Percentiles rank a stretch among this genome's conserved stretches.
These are phyloP conservation scores for Hymenoscyphus fructigenus DNA, from an alignment of 2,329 filamentous ascomycete genomes.

Conservation along the genomic window DNA sequence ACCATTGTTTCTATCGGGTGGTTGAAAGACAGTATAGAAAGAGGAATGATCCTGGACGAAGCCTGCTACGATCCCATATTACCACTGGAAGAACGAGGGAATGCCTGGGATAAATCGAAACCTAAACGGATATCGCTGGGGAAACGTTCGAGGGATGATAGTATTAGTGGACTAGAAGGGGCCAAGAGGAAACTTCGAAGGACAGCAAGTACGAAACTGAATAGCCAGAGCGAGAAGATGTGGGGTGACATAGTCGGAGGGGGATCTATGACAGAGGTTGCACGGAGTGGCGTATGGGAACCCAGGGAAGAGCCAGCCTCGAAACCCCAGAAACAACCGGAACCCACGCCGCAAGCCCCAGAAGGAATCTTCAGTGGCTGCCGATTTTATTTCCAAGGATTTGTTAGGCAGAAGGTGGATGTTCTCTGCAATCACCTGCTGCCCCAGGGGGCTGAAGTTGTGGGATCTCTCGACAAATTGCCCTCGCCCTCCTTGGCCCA, in stretches of 20 bases:
- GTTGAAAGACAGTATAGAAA: constrained; percentile 77
- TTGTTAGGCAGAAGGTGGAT: constrained; percentile 40
- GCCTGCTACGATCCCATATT: constrained; percentile 75
- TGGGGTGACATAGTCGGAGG: constrained; percentile 83
- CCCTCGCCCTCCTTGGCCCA: neutral
- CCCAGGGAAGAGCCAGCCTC: constrained; percentile 12
- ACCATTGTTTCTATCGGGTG: constrained; percentile 79
- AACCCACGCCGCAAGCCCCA: constrained; percentile 3
- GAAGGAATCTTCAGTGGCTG: constrained; percentile 44
- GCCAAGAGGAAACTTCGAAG: constrained; percentile 81
- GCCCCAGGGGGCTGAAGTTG: constrained; percentile 38
- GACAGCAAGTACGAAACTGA: constrained; percentile 81
- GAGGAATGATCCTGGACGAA: constrained; percentile 91
- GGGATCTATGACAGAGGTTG: constrained; percentile 33
- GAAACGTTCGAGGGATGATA: constrained; percentile 58
- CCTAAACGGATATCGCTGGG: constrained; percentile 48
- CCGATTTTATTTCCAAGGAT: constrained; percentile 44
- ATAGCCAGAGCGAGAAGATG: constrained; percentile 75
- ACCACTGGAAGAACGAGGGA: constrained; percentile 68
- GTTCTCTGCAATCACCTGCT: constrained; percentile 38
- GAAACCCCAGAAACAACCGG: constrained; percentile 2
- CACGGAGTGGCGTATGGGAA: constrained; percentile 33
- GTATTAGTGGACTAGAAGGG: constrained; percentile 47
- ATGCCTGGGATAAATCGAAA: constrained; percentile 67
- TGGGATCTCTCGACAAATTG: constrained; percentile 25